Evolutionary conservation across 371 early-diverging fungal species (phyloP).

Genomic region (Haplosporangium sp.): DNA sequence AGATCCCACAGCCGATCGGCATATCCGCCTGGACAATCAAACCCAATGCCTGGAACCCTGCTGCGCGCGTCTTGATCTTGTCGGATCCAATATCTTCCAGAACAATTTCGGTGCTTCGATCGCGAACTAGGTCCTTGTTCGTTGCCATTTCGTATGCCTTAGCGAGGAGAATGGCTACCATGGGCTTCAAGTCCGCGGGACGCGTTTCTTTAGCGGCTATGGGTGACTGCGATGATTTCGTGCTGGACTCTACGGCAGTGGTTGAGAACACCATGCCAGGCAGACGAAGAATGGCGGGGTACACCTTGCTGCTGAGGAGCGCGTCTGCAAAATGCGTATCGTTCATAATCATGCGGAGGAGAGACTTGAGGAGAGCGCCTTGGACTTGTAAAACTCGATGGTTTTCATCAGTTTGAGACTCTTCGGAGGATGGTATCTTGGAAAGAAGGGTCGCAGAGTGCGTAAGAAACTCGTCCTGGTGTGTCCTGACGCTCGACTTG

Average conservation of each 20-base stretch:
- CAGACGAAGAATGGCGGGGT: conserved; percentile 29
- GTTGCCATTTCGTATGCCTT: conserved; percentile 43
- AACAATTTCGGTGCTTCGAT: conserved; percentile 37
- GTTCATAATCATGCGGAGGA: conserved; percentile 46
- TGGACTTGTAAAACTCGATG: conserved; percentile 16
- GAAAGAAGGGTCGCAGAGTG: conserved; percentile 17
- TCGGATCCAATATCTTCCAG: conserved; percentile 47
- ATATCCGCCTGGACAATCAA: conserved; percentile 72
- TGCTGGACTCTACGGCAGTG: not conserved
- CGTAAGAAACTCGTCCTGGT: conserved; percentile 27
- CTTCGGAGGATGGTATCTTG: conserved; percentile 7
- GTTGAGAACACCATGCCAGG: not conserved
- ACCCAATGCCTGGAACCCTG: conserved; percentile 65
- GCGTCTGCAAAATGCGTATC: conserved; percentile 35
- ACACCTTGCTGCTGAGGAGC: conserved; percentile 23
- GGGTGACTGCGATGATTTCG: conserved; percentile 11
- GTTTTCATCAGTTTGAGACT: not conserved
- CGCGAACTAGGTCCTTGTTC: conserved; percentile 40
- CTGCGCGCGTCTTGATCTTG: conserved; percentile 37
- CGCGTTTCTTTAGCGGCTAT: conserved; percentile 12
- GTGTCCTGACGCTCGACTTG: conserved; percentile 12
- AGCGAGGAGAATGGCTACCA: conserved; percentile 40
- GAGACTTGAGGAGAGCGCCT: conserved; percentile 30
- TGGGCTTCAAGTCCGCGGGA: conserved; percentile 31
- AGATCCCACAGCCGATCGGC: conserved; percentile 69